These are phyloP conservation scores for Candolleomyces eurysporus DNA, from an alignment of 768 basidiomycete genomes.

Conservation along the genomic window DNA sequence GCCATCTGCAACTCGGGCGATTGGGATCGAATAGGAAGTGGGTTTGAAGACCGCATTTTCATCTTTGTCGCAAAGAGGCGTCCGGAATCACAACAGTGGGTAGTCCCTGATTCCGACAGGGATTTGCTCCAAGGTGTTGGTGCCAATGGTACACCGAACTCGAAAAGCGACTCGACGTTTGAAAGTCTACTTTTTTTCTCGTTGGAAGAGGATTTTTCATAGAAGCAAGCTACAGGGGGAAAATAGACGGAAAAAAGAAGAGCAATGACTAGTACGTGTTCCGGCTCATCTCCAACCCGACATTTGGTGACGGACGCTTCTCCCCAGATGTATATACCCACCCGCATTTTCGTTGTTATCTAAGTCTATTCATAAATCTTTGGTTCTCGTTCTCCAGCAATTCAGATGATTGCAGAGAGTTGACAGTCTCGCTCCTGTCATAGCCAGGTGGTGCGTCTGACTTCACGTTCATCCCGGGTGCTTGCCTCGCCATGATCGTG, in stretches of 20 bases:
- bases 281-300: too few relatives aligned
- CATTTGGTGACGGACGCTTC: too few relatives aligned
- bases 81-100: conserved; percentile 57
- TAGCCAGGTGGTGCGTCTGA: conserved; percentile 57
- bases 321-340: too few relatives aligned
- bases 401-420: conserved; percentile 52
- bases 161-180: conserved; percentile 67
- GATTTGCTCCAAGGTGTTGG: conserved; percentile 61
- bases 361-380: conserved; percentile 32
- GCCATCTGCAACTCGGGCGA: conserved; percentile 24
- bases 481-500: conserved; percentile 35
- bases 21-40: conserved; percentile 44
- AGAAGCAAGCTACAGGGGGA: neutral
- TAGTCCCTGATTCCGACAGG: conserved; percentile 45
- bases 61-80: conserved; percentile 63
- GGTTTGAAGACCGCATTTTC: conserved; percentile 47
- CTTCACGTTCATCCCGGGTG: conserved; percentile 35
- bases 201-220: conserved; percentile 20
- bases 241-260: neutral
- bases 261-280: too few relatives aligned
- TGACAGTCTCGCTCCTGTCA: conserved; percentile 25
- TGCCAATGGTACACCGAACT: conserved; percentile 36
- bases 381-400: conserved; percentile 58
- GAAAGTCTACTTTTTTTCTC: conserved; percentile 60
- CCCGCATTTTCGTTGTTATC: too few relatives aligned